Evolutionary conservation across 192 early-diverging fungal species (phyloP).

Genomic region (Coemansia sp.): DNA sequence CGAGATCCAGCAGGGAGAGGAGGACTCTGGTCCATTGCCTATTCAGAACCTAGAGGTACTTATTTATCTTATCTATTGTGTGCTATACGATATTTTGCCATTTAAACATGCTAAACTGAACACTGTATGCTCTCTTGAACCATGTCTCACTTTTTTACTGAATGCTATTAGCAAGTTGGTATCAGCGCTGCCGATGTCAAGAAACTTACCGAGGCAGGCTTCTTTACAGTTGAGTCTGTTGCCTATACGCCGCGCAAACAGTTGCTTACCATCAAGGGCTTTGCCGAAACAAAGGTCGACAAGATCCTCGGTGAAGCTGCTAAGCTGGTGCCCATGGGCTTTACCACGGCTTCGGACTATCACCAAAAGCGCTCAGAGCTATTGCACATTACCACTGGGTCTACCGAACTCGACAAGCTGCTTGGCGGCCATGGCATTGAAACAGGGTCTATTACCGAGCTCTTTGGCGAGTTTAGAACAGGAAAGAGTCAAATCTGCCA

Average conservation of each 20-base stretch:
- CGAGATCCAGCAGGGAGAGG: slow-evolving; percentile 57
- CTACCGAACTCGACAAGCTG: slow-evolving; percentile 87
- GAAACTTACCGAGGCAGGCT: slow-evolving; percentile 87
- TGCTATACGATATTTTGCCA: background rate
- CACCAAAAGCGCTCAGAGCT: slow-evolving; percentile 80
- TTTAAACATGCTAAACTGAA: background rate
- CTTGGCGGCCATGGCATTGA: slow-evolving; percentile 92
- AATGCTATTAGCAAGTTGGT: slow-evolving; percentile 60
- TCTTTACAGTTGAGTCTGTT: slow-evolving; percentile 88
- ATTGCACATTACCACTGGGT: slow-evolving; percentile 86
- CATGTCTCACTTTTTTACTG: background rate
- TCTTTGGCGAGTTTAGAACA: slow-evolving; percentile 98
- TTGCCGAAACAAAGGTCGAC: slow-evolving; percentile 94
- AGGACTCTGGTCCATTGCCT: slow-evolving; percentile 56
- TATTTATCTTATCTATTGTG: background rate
- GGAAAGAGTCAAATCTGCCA: slow-evolving; percentile 98
- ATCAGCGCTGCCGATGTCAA: slow-evolving; percentile 73
- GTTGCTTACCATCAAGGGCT: slow-evolving; percentile 87
- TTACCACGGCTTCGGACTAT: slow-evolving; percentile 92
- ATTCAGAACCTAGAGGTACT: slow-evolving; percentile 61
- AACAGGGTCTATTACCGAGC: slow-evolving; percentile 94
- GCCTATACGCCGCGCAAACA: slow-evolving; percentile 91
- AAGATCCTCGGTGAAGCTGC: slow-evolving; percentile 91
- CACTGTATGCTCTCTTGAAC: background rate
- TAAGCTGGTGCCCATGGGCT: slow-evolving; percentile 92